Percentiles rank a stretch among this genome's conserved stretches.
Evolutionary conservation across 139 green algal species (phyloP).

Genomic region (Dunaliella sp.): DNA sequence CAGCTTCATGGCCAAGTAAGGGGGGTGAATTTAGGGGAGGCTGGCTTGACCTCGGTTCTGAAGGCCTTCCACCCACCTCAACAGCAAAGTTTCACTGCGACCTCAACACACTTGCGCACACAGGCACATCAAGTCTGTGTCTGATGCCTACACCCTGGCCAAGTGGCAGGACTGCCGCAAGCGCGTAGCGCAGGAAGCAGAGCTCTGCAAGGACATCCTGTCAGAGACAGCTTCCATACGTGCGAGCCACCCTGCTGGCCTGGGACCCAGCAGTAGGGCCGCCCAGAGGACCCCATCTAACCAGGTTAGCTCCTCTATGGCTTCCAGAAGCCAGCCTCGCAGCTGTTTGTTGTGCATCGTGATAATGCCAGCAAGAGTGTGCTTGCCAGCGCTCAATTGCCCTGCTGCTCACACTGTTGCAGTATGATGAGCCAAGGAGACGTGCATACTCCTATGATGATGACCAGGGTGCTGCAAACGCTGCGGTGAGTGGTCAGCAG

Average conservation of each 20-base stretch:
- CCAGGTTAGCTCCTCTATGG: not conserved
- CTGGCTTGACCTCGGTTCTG: too few species aligned
- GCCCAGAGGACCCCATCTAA: not conserved
- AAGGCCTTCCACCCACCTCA: too few species aligned
- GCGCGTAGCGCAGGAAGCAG: not conserved
- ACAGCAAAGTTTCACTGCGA: too few species aligned
- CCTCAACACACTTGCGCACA: too few species aligned
- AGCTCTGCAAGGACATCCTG: constrained; percentile 3
- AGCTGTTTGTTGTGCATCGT: too few species aligned
- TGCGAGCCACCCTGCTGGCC: not conserved
- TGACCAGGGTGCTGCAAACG: not conserved
- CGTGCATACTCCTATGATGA: not conserved
- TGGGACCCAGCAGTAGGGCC: not conserved
- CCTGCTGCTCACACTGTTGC: not conserved
- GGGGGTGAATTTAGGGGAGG: too few species aligned
- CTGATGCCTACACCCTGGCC: not conserved
- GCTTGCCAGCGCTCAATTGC: too few species aligned
- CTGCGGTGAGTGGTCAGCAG: not conserved
- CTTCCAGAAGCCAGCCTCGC: too few species aligned
- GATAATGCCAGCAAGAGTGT: too few species aligned
- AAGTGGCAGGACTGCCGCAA: constrained; percentile 3
- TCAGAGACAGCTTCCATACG: not conserved
- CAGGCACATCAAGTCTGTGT: constrained; percentile 1
- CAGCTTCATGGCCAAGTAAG: not conserved
- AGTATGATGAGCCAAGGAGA: not conserved